phyloP scores from a whole-genome alignment of 768 basidiomycete species.

The Gymnopilus dilepis region DNA sequence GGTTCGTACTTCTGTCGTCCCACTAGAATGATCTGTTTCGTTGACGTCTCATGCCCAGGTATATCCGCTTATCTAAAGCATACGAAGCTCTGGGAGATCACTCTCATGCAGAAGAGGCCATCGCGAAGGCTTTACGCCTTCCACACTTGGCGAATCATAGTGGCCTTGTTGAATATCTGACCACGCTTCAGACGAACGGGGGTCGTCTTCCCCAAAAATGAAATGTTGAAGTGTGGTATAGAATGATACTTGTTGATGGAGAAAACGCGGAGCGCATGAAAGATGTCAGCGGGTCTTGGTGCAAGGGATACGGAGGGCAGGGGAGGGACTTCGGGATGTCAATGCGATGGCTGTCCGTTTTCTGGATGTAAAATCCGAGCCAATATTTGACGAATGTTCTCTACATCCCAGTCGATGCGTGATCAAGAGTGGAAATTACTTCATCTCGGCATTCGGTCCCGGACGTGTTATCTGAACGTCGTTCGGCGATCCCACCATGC shows the following conservation, averaged over 20 bases:
- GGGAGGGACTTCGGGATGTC: not conserved
- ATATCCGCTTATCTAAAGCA: too few relatives aligned
- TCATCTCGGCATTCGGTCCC: too few relatives aligned
- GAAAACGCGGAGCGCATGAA: constrained; percentile 4
- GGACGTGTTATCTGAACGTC: too few relatives aligned
- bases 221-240: not conserved
- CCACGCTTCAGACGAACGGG: constrained; percentile 22
- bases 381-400: too few relatives aligned
- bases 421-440: too few relatives aligned
- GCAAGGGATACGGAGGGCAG: not conserved
- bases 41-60: too few relatives aligned
- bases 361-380: too few relatives aligned
- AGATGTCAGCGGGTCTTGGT: not conserved
- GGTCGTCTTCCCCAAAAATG: constrained; percentile 16
- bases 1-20: too few relatives aligned
- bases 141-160: constrained; percentile 17
- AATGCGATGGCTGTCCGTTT: too few relatives aligned
- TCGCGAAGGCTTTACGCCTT: constrained; percentile 19
- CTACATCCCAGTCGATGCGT: too few relatives aligned
- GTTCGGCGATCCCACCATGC: too few relatives aligned
- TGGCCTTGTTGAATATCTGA: constrained; percentile 23
- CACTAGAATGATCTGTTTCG: too few relatives aligned
- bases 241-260: not conserved
- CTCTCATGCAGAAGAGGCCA: constrained; percentile 18
- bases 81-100: constrained; percentile 19